These are phyloP conservation scores for Penicillium sp. DNA, from an alignment of 2,329 filamentous ascomycete genomes.

Conservation along the genomic window DNA sequence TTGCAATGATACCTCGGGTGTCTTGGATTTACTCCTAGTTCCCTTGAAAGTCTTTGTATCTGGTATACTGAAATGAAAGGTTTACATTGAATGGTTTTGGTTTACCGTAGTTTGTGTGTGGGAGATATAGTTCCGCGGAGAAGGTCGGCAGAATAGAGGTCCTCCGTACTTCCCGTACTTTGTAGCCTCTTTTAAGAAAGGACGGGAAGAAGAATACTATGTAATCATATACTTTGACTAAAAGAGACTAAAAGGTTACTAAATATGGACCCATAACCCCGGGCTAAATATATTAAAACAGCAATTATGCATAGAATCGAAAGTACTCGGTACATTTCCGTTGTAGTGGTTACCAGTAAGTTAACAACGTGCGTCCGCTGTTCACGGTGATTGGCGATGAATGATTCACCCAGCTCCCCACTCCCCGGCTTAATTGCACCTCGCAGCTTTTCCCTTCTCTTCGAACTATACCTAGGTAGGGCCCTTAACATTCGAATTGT, in stretches of 20 bases:
- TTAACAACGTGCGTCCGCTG: conserved; percentile 20
- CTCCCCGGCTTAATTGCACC: conserved; percentile 14
- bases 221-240: neutral
- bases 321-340: neutral
- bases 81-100: neutral
- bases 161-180: no score
- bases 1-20: conserved; percentile 6
- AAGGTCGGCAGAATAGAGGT: neutral
- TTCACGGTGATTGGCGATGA: conserved; percentile 22
- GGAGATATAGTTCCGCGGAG: neutral
- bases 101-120: no score
- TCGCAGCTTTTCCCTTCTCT: conserved; percentile 10
- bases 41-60: neutral
- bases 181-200: neutral
- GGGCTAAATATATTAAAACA: neutral
- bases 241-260: neutral
- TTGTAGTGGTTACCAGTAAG: conserved; percentile 3
- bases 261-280: neutral
- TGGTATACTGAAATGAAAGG: neutral
- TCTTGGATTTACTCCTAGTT: conserved; percentile 4
- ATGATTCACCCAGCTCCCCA: conserved; percentile 19
- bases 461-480: neutral
- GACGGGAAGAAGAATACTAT: no score
- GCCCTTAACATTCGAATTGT: neutral
- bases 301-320: neutral